A percentile compares a stretch with the other conserved stretches of the same genome.
Evolutionary conservation across 2,329 filamentous ascomycete genomes (phyloP).

Genomic region (Aspergillus novoparasiticus): DNA sequence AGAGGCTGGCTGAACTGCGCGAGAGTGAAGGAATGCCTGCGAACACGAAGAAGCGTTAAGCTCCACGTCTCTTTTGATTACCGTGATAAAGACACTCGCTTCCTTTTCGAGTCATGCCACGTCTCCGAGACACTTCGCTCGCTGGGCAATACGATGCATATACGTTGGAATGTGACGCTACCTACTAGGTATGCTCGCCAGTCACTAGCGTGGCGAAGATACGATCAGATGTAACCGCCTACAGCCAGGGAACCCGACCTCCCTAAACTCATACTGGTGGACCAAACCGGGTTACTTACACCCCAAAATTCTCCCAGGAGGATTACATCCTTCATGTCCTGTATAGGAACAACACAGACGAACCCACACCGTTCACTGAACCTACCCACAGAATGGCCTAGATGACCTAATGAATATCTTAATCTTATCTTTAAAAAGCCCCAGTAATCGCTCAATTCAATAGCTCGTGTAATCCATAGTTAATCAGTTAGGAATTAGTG

Average conservation of each 20-base stretch:
- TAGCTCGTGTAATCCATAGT: background rate
- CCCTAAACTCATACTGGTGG: background rate
- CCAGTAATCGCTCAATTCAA: background rate
- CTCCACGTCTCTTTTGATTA: background rate
- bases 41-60: constrained; percentile 46
- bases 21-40: constrained; percentile 47
- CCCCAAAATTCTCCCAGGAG: background rate
- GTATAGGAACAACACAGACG: background rate
- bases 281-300: background rate
- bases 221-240: background rate
- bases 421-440: background rate
- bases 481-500: background rate
- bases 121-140: constrained; percentile 1
- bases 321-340: background rate
- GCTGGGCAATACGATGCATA: background rate
- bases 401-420: background rate
- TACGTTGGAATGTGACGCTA: background rate
- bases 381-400: background rate
- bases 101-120: background rate
- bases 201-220: background rate
- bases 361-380: background rate
- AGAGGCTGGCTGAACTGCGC: constrained; percentile 56
- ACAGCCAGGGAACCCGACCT: background rate
- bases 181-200: background rate
- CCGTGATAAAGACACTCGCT: background rate